Conservation (phyloP, 805 yeast species). For the Saccharomycopsis selenospora region DNA sequence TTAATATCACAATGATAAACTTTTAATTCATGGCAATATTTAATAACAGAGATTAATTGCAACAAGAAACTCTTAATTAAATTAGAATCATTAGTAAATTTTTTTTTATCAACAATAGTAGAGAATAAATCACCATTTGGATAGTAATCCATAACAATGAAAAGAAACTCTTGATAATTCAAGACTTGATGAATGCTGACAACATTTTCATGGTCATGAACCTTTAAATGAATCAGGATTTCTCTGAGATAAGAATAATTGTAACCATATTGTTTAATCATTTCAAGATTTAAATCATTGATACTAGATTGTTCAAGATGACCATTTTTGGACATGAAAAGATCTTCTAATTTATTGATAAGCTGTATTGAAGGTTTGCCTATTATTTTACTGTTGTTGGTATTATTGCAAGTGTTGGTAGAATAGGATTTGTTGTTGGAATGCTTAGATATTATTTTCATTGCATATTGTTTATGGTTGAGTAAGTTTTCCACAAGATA, state of each 20-base stretch:
- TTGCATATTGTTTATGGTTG: constrained; percentile 51
- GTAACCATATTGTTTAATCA: constrained; percentile 30
- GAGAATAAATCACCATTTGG: constrained; percentile 82
- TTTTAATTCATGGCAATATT: constrained; percentile 74
- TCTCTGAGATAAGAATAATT: constrained; percentile 42
- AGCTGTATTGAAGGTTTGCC: constrained; percentile 20
- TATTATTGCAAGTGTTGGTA: constrained; percentile 27
- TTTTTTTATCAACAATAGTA: constrained; percentile 69
- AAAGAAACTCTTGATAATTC: constrained; percentile 30
- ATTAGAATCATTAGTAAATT: constrained; percentile 43
- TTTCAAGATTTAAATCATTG: constrained; percentile 30
- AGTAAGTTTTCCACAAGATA: constrained; percentile 54
- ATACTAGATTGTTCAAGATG: constrained; percentile 22
- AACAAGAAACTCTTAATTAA: constrained; percentile 51
- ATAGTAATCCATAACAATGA: constrained; percentile 80
- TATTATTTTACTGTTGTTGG: constrained; percentile 24
- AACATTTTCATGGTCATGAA: constrained; percentile 73
- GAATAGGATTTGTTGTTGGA: constrained; percentile 16
- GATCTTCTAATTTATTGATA: constrained; percentile 22
- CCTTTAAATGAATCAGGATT: constrained; percentile 63
- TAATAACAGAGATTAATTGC: constrained; percentile 78
- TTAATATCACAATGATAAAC: constrained; percentile 91
- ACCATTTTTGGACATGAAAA: constrained; percentile 21
- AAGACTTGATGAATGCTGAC: constrained; percentile 70
- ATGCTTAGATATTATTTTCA: constrained; percentile 48